Conservation (phyloP, 2,329 filamentous ascomycete genomes). For the Botrytis fabae region DNA sequence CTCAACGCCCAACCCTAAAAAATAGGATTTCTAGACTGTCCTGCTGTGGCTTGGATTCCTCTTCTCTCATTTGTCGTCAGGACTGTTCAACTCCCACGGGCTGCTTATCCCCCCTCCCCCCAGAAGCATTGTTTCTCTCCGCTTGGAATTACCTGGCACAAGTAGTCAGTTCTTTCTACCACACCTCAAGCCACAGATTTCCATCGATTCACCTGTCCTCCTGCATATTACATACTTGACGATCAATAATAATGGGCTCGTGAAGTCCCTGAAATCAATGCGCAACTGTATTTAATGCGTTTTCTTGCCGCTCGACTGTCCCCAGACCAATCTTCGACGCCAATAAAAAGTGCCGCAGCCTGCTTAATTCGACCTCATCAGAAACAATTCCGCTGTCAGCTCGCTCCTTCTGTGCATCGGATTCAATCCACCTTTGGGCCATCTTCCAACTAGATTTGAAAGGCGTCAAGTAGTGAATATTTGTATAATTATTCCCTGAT, state of each 20-base stretch:
- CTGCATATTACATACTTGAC: conserved; percentile 28
- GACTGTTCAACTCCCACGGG: conserved; percentile 34
- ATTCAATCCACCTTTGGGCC: not conserved
- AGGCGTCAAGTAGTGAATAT: conserved; percentile 20
- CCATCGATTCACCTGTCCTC: conserved; percentile 30
- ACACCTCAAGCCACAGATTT: conserved; percentile 35
- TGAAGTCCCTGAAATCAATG: conserved; percentile 29
- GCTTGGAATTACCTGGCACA: conserved; percentile 35
- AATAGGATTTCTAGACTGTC: conserved; percentile 25
- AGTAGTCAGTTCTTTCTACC: conserved; percentile 28
- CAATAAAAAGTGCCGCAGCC: conserved; percentile 23
- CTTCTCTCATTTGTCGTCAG: conserved; percentile 34
- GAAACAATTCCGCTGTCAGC: conserved; percentile 7
- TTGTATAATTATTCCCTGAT: conserved; percentile 7
- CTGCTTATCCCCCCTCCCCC: conserved; percentile 30
- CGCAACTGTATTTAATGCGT: conserved; percentile 17
- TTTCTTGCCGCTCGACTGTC: conserved; percentile 20
- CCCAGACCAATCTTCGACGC: conserved; percentile 12
- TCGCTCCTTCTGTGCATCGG: conserved; percentile 21
- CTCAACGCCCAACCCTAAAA: conserved; percentile 27
- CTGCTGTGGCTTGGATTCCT: conserved; percentile 35
- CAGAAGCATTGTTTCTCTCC: conserved; percentile 31
- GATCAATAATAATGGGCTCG: conserved; percentile 31
- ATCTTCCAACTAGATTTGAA: conserved; percentile 14
- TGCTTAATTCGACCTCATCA: conserved; percentile 16